Evolutionary conservation across 108 stramenopile species (phyloP).

Genomic region (Phaeodactylum tricornutum): DNA sequence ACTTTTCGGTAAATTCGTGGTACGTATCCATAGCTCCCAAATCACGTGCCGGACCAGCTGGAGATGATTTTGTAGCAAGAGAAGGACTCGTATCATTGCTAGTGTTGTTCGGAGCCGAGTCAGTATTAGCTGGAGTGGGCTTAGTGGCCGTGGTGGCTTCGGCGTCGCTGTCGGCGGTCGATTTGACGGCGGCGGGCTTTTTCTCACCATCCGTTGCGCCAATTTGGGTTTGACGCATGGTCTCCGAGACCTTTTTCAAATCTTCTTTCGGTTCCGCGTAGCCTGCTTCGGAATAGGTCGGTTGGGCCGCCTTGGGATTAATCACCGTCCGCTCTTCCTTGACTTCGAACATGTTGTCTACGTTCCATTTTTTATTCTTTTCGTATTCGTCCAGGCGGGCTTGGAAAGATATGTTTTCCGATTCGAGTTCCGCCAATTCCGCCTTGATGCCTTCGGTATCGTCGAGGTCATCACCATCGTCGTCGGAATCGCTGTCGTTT

Average conservation of each 20-base stretch:
- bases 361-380: constrained; percentile 96
- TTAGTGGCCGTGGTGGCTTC: not conserved
- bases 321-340: constrained; percentile 90
- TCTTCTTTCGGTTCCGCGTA: constrained; percentile 44
- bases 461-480: constrained; percentile 78
- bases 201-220: constrained; percentile 5
- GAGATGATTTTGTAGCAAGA: not conserved
- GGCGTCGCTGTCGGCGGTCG: not conserved
- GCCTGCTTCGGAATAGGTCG: constrained; percentile 57
- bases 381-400: constrained; percentile 83
- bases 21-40: constrained; percentile 70
- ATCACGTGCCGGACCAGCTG: constrained; percentile 10
- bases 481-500: constrained; percentile 34
- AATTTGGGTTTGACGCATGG: constrained; percentile 7
- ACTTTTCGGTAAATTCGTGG: constrained; percentile 84
- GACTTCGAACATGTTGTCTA: constrained; percentile 94
- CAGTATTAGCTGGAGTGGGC: not conserved
- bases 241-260: not conserved
- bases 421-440: constrained; percentile 67
- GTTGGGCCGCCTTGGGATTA: constrained; percentile 60
- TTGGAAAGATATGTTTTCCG: constrained; percentile 45
- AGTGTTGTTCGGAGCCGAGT: not conserved
- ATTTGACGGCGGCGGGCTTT: constrained; percentile 3
- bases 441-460: constrained; percentile 71
- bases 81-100: not conserved